These are phyloP conservation scores for Penicillium sumatraense DNA, from an alignment of 2,329 filamentous ascomycete genomes.

Conservation along the genomic window DNA sequence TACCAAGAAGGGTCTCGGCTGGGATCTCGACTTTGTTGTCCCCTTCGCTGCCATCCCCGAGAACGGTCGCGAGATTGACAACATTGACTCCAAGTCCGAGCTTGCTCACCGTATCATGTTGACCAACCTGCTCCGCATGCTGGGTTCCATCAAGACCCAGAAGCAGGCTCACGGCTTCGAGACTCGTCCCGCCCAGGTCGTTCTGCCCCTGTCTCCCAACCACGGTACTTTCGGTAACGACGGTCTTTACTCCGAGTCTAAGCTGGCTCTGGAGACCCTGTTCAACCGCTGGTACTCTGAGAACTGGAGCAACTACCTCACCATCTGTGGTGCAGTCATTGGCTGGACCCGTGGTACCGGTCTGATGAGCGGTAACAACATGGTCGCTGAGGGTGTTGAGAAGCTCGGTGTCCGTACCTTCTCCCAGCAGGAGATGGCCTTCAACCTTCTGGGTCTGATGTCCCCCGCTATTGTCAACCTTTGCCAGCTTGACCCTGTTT, in stretches of 20 bases:
- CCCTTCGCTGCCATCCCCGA: slow-evolving; percentile 98
- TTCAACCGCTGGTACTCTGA: slow-evolving; percentile 99
- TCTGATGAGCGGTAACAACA: slow-evolving; percentile 97
- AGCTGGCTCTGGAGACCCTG: slow-evolving; percentile 92
- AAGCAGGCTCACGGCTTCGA: slow-evolving; percentile 88
- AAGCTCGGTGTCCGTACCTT: slow-evolving; percentile 96
- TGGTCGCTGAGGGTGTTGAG: slow-evolving; percentile 96
- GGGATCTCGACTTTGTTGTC: slow-evolving; percentile 95
- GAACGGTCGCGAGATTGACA: slow-evolving; percentile 96
- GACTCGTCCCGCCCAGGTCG: slow-evolving; percentile 94
- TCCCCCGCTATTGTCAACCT: slow-evolving; percentile 90
- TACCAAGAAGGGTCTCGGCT: slow-evolving; percentile 91
- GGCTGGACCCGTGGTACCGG: slow-evolving; percentile 99
- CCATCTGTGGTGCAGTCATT: slow-evolving; percentile 96
- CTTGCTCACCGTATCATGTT: slow-evolving; percentile 98
- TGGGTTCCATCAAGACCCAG: slow-evolving; percentile 88
- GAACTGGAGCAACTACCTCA: slow-evolving; percentile 96
- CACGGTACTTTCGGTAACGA: slow-evolving; percentile 98
- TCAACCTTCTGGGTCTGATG: slow-evolving; percentile 97
- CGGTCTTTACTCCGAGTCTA: slow-evolving; percentile 97
- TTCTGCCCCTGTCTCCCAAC: slow-evolving; percentile 93
- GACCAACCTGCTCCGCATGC: slow-evolving; percentile 90
- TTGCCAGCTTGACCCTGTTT: slow-evolving; percentile 93
- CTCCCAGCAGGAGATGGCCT: slow-evolving; percentile 99
- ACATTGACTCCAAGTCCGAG: slow-evolving; percentile 95